phyloP scores from a whole-genome alignment of 495 filamentous ascomycete species.

The Tricharina praecox region DNA sequence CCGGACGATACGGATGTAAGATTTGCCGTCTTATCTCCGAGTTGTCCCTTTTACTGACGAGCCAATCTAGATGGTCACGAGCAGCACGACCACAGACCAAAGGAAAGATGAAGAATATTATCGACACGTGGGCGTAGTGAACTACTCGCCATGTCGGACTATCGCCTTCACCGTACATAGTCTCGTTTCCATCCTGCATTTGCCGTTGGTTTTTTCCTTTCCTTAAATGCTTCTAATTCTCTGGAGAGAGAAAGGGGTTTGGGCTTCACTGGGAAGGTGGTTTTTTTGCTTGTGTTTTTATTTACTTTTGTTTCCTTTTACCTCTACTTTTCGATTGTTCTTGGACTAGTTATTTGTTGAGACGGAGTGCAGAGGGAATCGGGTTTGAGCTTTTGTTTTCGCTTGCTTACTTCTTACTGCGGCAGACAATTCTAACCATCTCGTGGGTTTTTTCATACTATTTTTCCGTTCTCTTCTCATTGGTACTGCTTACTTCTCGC shows the following conservation, averaged over 20 bases:
- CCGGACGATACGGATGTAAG: constrained; percentile 68
- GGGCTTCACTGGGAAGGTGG: background rate
- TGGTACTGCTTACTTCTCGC: too few relatives aligned
- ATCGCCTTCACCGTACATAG: background rate
- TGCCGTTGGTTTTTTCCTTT: background rate
- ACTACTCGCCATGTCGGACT: background rate
- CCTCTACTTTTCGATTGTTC: background rate
- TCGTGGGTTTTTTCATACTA: background rate
- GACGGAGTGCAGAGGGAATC: background rate
- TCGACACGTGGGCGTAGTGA: background rate
- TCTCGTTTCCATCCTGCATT: background rate
- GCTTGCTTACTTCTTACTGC: too few relatives aligned
- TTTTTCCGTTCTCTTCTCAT: too few relatives aligned
- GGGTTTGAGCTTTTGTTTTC: too few relatives aligned
- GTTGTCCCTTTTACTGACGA: background rate
- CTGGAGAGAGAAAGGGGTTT: background rate
- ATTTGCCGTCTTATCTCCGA: constrained; percentile 1
- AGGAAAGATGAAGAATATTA: constrained; percentile 21
- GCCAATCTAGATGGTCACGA: constrained; percentile 23
- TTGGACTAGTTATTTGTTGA: background rate
- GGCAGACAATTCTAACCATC: too few relatives aligned
- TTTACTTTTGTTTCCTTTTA: too few relatives aligned
- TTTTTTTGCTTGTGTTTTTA: background rate
- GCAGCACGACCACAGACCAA: constrained; percentile 21
- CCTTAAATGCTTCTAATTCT: background rate